phyloP scores from a whole-genome alignment of 1,284 basidiomycete species.

The Ustilago crameri region DNA sequence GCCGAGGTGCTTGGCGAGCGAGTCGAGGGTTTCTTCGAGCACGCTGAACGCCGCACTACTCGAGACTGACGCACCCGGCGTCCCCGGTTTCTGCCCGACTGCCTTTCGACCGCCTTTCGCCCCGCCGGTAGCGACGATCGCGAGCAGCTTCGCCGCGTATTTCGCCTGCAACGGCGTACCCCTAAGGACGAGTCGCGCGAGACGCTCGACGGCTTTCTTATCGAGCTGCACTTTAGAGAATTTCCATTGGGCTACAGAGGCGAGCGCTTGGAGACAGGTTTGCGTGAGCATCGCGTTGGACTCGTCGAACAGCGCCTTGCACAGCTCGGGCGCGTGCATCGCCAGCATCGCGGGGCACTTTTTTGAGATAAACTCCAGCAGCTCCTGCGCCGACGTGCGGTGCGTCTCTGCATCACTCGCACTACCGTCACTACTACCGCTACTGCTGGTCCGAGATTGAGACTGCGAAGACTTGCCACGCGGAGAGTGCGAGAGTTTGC shows the following conservation, averaged over 20 bases:
- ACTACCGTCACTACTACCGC: neutral
- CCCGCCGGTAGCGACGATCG: conserved; percentile 65
- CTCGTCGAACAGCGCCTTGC: conserved; percentile 75
- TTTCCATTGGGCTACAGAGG: conserved; percentile 34
- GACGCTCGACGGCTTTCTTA: conserved; percentile 74
- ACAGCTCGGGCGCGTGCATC: conserved; percentile 79
- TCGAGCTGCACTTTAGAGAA: conserved; percentile 31
- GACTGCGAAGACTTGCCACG: conserved; percentile 14
- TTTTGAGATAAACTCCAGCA: conserved; percentile 77
- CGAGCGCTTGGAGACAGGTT: conserved; percentile 67
- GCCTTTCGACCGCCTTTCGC: conserved; percentile 28
- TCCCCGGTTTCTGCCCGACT: conserved; percentile 22
- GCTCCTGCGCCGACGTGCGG: conserved; percentile 57
- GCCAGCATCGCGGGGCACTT: conserved; percentile 80
- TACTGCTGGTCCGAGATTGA: conserved; percentile 17
- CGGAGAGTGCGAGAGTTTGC: conserved; percentile 24
- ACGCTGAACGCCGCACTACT: conserved; percentile 36
- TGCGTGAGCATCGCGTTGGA: conserved; percentile 75
- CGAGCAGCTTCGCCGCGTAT: conserved; percentile 83
- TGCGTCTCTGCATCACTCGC: conserved; percentile 41
- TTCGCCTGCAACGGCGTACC: conserved; percentile 81
- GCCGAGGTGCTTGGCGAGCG: conserved; percentile 74
- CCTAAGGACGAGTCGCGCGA: conserved; percentile 75
- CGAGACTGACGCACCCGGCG: conserved; percentile 29
- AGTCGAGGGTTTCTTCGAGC: conserved; percentile 69